Base-by-base conservation (phyloP, 2,329 filamentous ascomycete species). In the Cordyceps tenuipes region DNA sequence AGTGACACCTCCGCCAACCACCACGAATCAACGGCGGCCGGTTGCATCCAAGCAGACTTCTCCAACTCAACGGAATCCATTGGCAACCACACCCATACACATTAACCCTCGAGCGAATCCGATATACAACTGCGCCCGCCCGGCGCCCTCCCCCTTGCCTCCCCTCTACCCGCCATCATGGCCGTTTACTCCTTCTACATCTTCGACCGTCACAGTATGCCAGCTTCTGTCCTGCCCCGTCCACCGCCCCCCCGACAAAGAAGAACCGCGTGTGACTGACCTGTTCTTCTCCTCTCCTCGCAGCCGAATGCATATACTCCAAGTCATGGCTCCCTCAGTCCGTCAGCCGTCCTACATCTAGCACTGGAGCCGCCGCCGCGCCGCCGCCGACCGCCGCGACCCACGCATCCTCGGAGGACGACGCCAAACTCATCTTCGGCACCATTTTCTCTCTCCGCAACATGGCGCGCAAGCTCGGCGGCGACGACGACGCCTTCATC, bases 151-250 rank as follows among this genome's bases (percentile, higher is more conserved):
- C 29, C 47, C 47, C 29, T 26, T 26, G 15, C 39, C 15, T 26
- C 48, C 48, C 48, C 51, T 21, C 23, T 23, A 23, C 17, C 26
- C 62, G 47, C 66, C 73, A 78, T 67, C 71, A 97, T 99, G 94
- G 87, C 89, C 63, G 89, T 97, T 74, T 97, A 95, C 77, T 92
- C 91, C 62, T 96, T 99, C 77, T 96, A 96, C 81, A 97, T 99
- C 72, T 99, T 99, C 73, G 94, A 99, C 77, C 88, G 94, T 66
- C 94, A 99, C 76, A 96, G 94, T 97, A 82, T 71, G 83, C 70
- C 53, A 4, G 6, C 43, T 10, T 46, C 29, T 5, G 7, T 21
- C 44, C 44, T 36, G 21, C 44, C 34, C 43, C 52, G 58, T 21
- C 44, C 34, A 29, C 7, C 29, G 29, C 29, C 29, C 29, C 7